Evolutionary conservation across 2,329 filamentous ascomycete genomes (phyloP), one percentile per base, ranked within the genome.

Genomic region (Ophiostoma ulmi): DNA sequence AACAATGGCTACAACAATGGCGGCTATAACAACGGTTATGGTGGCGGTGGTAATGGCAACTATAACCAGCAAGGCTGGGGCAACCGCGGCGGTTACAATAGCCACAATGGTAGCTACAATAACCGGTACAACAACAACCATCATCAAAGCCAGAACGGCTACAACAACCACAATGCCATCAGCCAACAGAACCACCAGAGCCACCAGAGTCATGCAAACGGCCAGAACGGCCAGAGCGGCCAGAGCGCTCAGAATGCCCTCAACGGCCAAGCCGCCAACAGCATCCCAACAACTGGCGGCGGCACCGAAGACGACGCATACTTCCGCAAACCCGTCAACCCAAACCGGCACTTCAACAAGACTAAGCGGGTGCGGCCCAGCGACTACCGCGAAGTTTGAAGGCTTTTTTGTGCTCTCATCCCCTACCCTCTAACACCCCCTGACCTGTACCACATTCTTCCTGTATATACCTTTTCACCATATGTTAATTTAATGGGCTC

Each of bases 271-370:
- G 58, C 38, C 35, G 68, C 55, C 22, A 38, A 26, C n/a, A 67
- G 22, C 39, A 48, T n/a, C 22, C 63, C 36, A n/a, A 22, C n/a
- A 6, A 48, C 20, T 17, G 70, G n/a, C 20, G 68, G 39, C 80
- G 79, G 31, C 63, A 55, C 88, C 74, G 92, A 96, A 70, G 93
- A 97, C 71, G 92, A 93, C 72, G 92, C 95, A 7, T 99, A 99
- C 81, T 96, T 98, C 79, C 88, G 95, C 71, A 94, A 97, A 79
- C 95, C 95, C 0, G 92, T 98, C 73, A 99, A 99, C 78, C 94
- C 94, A 2, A 92, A 97, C 78, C 88, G 95, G 68, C 92, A 95
- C 78, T 90, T 94, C 79, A 92, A 93, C 77, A 87, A 91, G 76
- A 90, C 93, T 76, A 88, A 90, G 74, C 86, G 92, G 75, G 88